Percentiles rank a stretch among this genome's conserved stretches.
These are phyloP conservation scores for Phyllosticta citriasiana DNA, from an alignment of 2,329 filamentous ascomycete genomes.

Conservation along the genomic window DNA sequence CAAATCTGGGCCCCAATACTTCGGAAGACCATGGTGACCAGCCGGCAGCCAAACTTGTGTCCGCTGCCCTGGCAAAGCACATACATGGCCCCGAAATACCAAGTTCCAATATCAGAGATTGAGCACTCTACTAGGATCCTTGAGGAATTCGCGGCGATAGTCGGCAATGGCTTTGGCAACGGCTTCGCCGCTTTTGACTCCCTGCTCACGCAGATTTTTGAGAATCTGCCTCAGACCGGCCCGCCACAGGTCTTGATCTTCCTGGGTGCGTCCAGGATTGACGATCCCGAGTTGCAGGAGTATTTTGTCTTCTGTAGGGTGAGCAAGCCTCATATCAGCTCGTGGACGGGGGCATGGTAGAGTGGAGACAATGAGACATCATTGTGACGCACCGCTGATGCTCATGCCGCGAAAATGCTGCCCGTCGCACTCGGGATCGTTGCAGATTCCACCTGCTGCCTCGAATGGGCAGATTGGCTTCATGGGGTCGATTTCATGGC, in stretches of 20 bases:
- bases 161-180: constrained; percentile 30
- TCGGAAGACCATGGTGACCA: background rate
- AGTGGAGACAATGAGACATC: constrained; percentile 5
- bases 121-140: constrained; percentile 19
- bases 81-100: background rate
- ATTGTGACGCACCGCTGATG: constrained; percentile 59
- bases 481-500: constrained; percentile 72
- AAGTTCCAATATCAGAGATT: background rate
- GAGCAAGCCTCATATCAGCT: constrained; percentile 26
- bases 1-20: constrained; percentile 2
- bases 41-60: background rate
- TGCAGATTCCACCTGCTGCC: constrained; percentile 60
- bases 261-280: constrained; percentile 50
- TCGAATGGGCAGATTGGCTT: constrained; percentile 70
- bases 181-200: constrained; percentile 28
- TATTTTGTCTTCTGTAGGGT: constrained; percentile 56
- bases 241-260: constrained; percentile 45
- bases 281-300: constrained; percentile 61
- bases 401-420: constrained; percentile 73
- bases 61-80: background rate
- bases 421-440: constrained; percentile 59
- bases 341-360: constrained; percentile 14
- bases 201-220: constrained; percentile 26
- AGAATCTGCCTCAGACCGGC: constrained; percentile 28
- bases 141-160: constrained; percentile 31